A percentile compares a stretch with the other conserved stretches of the same genome.
Conservation (phyloP, 2,329 filamentous ascomycete species). For the Juglanconis oblonga region DNA sequence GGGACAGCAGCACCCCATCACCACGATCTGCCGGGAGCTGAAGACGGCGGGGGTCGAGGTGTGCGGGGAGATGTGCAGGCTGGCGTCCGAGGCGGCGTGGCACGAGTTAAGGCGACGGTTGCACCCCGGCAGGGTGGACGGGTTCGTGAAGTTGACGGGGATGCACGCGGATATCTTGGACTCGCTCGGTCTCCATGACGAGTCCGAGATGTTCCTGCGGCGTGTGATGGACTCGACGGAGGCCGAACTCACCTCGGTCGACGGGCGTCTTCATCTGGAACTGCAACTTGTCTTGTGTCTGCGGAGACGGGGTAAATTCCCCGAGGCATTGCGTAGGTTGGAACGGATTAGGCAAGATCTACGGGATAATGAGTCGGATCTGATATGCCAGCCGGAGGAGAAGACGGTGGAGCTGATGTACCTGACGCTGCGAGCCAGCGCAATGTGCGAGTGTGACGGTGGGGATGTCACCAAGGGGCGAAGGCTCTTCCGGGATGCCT, state of each 20-base stretch:
- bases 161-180: slow-evolving; percentile 9
- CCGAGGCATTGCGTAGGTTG: slow-evolving; percentile 6
- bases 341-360: not conserved
- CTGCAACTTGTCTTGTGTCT: slow-evolving; percentile 13
- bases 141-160: slow-evolving; percentile 5
- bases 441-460: slow-evolving; percentile 8
- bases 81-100: slow-evolving; percentile 11
- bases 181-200: slow-evolving; percentile 8
- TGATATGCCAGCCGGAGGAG: slow-evolving; percentile 5
- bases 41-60: not conserved
- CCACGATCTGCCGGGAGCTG: slow-evolving; percentile 2
- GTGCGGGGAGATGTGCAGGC: slow-evolving; percentile 1
- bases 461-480: slow-evolving; percentile 1
- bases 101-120: slow-evolving; percentile 3
- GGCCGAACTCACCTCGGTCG: not conserved
- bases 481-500: slow-evolving; percentile 4
- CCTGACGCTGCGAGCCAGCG: slow-evolving; percentile 10
- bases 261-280: slow-evolving; percentile 10
- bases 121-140: not conserved
- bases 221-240: not conserved
- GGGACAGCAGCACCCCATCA: slow-evolving; percentile 1
- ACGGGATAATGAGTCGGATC: slow-evolving; percentile 2
- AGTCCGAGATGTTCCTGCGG: slow-evolving; percentile 7
- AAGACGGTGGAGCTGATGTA: slow-evolving; percentile 9
- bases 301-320: slow-evolving; percentile 1